These are phyloP conservation scores for Bruguiera sexangula DNA, from an alignment of 345 rosid genomes.

Conservation along the genomic window DNA sequence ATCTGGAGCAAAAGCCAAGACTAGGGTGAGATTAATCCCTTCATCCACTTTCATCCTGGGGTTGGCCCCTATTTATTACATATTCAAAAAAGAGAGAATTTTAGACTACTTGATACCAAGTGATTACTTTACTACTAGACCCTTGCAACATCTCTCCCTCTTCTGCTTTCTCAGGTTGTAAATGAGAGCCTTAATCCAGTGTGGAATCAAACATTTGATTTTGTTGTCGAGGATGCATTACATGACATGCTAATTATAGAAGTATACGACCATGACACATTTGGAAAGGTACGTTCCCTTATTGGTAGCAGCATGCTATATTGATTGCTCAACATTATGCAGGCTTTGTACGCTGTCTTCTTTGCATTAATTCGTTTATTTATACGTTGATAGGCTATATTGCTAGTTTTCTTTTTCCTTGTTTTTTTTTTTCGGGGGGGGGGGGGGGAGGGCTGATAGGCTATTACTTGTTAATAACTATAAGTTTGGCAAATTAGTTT, in stretches of 20 bases:
- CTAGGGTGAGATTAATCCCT: constrained; percentile 50
- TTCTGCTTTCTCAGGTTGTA: constrained; percentile 51
- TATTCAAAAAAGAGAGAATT: too few species aligned
- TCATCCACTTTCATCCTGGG: neutral
- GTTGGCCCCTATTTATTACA: neutral
- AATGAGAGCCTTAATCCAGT: constrained; percentile 76
- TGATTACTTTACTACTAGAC: neutral
- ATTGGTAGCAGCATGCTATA: neutral
- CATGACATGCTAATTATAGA: constrained; percentile 77
- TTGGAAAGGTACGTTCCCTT: constrained; percentile 46
- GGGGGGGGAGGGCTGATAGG: too few species aligned
- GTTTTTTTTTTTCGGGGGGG: too few species aligned
- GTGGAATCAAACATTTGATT: constrained; percentile 94
- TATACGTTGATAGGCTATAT: too few species aligned
- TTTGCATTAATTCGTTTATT: neutral
- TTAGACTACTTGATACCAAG: too few species aligned
- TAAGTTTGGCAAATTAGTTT: too few species aligned
- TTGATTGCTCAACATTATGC: neutral
- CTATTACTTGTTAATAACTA: too few species aligned
- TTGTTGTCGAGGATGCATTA: constrained; percentile 87
- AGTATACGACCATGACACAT: constrained; percentile 82
- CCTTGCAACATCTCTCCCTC: neutral
- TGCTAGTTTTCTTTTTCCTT: too few species aligned
- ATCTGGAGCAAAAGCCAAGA: constrained; percentile 56
- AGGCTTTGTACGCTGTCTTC: neutral